These are phyloP conservation scores for Thalassiosira delicatula DNA, from an alignment of 352 stramenopile species.

Conservation along the genomic window DNA sequence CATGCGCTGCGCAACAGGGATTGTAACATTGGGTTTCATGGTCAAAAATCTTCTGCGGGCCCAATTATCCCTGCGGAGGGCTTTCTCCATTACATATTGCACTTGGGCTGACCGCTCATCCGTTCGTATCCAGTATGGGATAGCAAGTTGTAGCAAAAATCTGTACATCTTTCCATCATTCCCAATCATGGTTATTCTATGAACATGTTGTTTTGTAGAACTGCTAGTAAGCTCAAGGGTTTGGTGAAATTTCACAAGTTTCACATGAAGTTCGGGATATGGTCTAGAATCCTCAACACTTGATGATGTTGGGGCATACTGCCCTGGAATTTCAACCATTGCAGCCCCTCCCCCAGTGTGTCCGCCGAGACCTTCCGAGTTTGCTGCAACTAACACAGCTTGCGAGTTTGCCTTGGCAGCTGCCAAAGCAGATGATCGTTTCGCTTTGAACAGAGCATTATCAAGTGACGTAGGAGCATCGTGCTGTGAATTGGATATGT, in stretches of 20 bases:
- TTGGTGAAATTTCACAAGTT: constrained; percentile 82
- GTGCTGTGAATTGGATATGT: constrained; percentile 52
- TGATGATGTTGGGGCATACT: constrained; percentile 81
- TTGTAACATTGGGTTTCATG: constrained; percentile 71
- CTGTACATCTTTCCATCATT: constrained; percentile 81
- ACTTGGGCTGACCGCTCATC: constrained; percentile 82
- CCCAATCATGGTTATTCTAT: constrained; percentile 81
- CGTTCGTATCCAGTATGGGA: constrained; percentile 82
- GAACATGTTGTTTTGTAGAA: constrained; percentile 65
- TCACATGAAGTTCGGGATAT: constrained; percentile 82
- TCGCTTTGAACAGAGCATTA: constrained; percentile 52
- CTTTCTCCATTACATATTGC: constrained; percentile 79
- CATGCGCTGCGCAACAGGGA: constrained; percentile 84
- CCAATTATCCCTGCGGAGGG: constrained; percentile 70
- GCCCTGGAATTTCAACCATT: constrained; percentile 84
- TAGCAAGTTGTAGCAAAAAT: constrained; percentile 84
- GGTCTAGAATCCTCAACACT: constrained; percentile 75
- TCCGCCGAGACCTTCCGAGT: constrained; percentile 75
- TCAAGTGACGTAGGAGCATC: constrained; percentile 43
- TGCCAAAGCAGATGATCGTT: constrained; percentile 73
- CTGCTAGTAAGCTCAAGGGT: constrained; percentile 67
- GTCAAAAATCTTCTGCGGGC: constrained; percentile 71
- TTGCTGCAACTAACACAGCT: constrained; percentile 65
- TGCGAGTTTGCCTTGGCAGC: constrained; percentile 72
- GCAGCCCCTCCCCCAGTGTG: constrained; percentile 78